Evolutionary conservation across 345 rosid species (phyloP).

Genomic region (Brassica juncea): DNA sequence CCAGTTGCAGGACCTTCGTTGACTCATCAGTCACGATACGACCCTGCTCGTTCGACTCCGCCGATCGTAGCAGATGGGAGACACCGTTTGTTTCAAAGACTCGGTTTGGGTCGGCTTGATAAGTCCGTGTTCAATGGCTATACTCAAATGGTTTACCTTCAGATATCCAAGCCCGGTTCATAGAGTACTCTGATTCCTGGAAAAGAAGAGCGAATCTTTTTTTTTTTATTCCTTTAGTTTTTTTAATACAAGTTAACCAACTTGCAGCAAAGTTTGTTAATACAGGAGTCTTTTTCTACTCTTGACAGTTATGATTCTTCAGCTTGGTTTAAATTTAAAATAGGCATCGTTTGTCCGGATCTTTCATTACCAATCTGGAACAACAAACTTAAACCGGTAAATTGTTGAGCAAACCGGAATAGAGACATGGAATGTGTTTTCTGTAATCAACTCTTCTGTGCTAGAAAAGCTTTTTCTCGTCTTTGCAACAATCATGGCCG

Average conservation of each 20-base stretch:
- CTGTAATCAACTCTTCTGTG: background rate
- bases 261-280: constrained; percentile 17
- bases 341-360: constrained; percentile 4
- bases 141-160: constrained; percentile 93
- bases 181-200: constrained; percentile 31
- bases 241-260: background rate
- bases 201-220: constrained; percentile 16
- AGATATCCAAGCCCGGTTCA: constrained; percentile 66
- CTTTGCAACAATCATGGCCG: background rate
- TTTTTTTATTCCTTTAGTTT: constrained; percentile 22
- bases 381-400: background rate
- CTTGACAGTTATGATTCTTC: constrained; percentile 1
- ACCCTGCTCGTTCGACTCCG: constrained; percentile 73
- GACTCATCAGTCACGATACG: constrained; percentile 89
- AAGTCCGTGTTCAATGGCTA: constrained; percentile 89
- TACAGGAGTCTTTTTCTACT: constrained; percentile 12
- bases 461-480: background rate
- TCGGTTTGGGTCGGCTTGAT: constrained; percentile 74
- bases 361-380: background rate
- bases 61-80: constrained; percentile 94
- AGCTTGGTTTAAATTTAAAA: background rate
- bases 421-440: background rate
- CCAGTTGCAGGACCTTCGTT: constrained; percentile 97
- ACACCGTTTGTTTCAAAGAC: constrained; percentile 66
- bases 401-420: constrained; percentile 1